phyloP scores from a whole-genome alignment of 495 filamentous ascomycete species.

The Rusavskia elegans region DNA sequence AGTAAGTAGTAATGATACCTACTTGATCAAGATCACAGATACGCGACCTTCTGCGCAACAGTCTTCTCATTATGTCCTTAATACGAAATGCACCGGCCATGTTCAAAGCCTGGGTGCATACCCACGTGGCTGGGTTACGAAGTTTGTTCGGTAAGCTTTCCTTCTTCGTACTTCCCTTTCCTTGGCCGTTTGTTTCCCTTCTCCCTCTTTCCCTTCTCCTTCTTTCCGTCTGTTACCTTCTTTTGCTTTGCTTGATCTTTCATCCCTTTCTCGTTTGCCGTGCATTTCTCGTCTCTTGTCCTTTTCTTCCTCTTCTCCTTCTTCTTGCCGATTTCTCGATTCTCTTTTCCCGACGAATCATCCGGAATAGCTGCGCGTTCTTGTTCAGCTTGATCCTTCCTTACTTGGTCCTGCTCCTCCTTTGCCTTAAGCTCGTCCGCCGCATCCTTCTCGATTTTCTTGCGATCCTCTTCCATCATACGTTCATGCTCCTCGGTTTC shows the following conservation, averaged over 20 bases:
- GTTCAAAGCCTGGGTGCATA: too few relatives aligned
- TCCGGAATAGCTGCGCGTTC: constrained; percentile 20
- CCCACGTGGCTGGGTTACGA: too few relatives aligned
- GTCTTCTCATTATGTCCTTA: too few relatives aligned
- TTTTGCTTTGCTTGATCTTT: neutral
- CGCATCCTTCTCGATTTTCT: constrained; percentile 47
- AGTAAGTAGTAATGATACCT: too few relatives aligned
- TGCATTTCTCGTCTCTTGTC: constrained; percentile 14
- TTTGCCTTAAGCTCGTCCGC: constrained; percentile 35
- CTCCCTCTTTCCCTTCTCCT: constrained; percentile 11
- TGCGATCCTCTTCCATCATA: constrained; percentile 57
- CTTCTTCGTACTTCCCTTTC: neutral
- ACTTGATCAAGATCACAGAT: too few relatives aligned
- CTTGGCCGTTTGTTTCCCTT: constrained; percentile 12
- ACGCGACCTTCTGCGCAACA: too few relatives aligned
- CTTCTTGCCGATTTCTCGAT: constrained; percentile 13
- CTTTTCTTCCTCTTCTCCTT: constrained; percentile 15
- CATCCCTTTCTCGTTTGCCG: constrained; percentile 2
- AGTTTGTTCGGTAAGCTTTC: too few relatives aligned
- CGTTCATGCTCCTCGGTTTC: constrained; percentile 39
- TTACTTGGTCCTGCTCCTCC: constrained; percentile 18
- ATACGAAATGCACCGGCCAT: too few relatives aligned
- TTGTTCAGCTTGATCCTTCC: constrained; percentile 15
- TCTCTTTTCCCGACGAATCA: constrained; percentile 20
- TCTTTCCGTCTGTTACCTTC: constrained; percentile 13